Percentiles rank a stretch among this genome's conserved stretches.
Evolutionary conservation across 257 asterid species (phyloP).

Genomic region (Euphrasia confusa): DNA sequence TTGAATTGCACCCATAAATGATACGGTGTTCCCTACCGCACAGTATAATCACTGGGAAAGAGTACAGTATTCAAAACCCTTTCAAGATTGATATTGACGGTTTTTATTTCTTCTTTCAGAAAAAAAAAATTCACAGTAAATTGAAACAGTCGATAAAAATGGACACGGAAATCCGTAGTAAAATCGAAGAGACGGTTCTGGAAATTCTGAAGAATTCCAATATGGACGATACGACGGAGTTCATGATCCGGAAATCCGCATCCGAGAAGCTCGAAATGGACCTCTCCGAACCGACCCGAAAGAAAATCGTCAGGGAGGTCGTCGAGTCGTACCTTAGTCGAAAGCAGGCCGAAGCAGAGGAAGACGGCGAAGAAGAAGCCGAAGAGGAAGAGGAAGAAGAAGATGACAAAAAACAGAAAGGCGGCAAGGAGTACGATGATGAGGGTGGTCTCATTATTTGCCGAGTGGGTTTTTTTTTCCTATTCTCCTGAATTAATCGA

Average conservation of each 20-base stretch:
- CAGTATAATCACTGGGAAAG: too few species aligned
- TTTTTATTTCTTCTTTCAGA: neutral
- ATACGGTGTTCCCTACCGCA: too few species aligned
- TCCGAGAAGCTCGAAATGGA: constrained; percentile 69
- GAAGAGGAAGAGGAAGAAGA: constrained; percentile 36
- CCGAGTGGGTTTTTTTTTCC: constrained; percentile 44
- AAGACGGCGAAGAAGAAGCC: constrained; percentile 16
- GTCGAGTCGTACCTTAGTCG: constrained; percentile 66
- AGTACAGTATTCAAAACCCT: too few species aligned
- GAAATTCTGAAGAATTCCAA: constrained; percentile 57
- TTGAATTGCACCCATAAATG: too few species aligned
- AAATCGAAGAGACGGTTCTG: constrained; percentile 57
- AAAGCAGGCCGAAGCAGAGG: constrained; percentile 41
- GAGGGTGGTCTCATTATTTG: constrained; percentile 85
- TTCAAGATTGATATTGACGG: neutral
- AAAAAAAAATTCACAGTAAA: too few species aligned
- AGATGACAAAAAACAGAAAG: constrained; percentile 23
- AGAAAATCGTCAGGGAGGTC: constrained; percentile 59
- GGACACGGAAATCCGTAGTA: constrained; percentile 56
- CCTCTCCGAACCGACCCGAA: constrained; percentile 62
- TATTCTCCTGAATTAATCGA: neutral
- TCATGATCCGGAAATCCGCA: constrained; percentile 70
- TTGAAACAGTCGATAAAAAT: neutral
- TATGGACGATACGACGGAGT: constrained; percentile 81
- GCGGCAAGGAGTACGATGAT: constrained; percentile 69